Evolutionary conservation across 1,284 basidiomycete genomes (phyloP), one percentile per base, ranked within the genome.

Genomic region (Ganoderma leucocontextum): DNA sequence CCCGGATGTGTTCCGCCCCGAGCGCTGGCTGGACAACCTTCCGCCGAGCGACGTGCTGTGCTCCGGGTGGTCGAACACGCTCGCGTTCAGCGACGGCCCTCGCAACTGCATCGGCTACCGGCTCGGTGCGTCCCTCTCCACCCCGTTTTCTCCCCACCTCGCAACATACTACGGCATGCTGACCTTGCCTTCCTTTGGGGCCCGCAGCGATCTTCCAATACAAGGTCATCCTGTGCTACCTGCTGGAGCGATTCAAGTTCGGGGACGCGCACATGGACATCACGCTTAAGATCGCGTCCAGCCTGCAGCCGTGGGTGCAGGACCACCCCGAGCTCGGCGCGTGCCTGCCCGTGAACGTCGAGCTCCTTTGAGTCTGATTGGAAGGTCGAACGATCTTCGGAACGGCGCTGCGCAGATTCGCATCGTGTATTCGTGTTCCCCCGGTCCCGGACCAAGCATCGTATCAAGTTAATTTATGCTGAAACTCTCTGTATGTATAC

Each of bases 1-100:
- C 64, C 73, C 73, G 0, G 72, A 75, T 19, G 65, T 62, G 4
- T 81, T 79, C 74, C 64, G 74, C 10, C 72, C 72, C 1, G 72
- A 74, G 63, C 68, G 72, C 5, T 74, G 72, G 72, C 44, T 72
- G 5, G 62, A 41, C 10, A 59, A 62, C 10, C 52, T 67, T 3
- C 69, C 67, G 1, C 39, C 61, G 13, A 29, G 29, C 3, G 42
- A 63, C 17, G 15, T 64, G 25, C 65, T 67, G 12, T 66, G 59
- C 12, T 67, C 71, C 10, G 72, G 72, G 15, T 72, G 72, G 69
- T 57, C 64, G 52, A 60, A 69, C 19, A 66, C 65, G 35, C 39
- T 73, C 41, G 52, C 70, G 25, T 73, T 73, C 63, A 70, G 72
- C 66, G 72, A 73, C 44, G 72, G 72, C 13, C 72, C 72, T 0